Conservation (phyloP, 805 yeast species). For the Monosporozyma siamensis region DNA sequence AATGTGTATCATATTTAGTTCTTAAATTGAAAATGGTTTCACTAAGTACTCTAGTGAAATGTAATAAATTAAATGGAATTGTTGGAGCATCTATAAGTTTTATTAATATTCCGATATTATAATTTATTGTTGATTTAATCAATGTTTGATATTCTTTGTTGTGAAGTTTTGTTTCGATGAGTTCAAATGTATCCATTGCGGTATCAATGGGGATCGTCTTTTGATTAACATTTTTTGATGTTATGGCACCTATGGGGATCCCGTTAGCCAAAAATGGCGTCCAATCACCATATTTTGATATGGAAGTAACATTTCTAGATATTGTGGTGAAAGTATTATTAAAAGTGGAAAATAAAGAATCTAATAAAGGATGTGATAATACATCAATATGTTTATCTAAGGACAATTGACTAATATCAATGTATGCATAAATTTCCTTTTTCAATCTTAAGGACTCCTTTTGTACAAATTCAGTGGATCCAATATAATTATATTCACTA, state of each 20-base stretch:
- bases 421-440: conserved; percentile 54
- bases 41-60: conserved; percentile 37
- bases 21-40: conserved; percentile 39
- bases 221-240: conserved; percentile 10
- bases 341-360: conserved; percentile 9
- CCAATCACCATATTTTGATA: conserved; percentile 44
- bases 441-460: conserved; percentile 40
- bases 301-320: background rate
- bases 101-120: conserved; percentile 42
- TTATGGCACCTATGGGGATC: conserved; percentile 28
- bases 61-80: conserved; percentile 53
- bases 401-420: conserved; percentile 48
- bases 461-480: conserved; percentile 67
- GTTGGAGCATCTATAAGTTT: conserved; percentile 63
- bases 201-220: conserved; percentile 50
- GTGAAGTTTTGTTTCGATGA: conserved; percentile 29
- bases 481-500: conserved; percentile 67
- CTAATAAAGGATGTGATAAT: conserved; percentile 54
- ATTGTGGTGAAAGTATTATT: background rate
- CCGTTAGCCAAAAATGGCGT: conserved; percentile 56
- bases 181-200: conserved; percentile 54
- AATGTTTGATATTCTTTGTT: conserved; percentile 36
- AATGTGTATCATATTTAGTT: conserved; percentile 11
- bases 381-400: conserved; percentile 38
- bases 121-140: conserved; percentile 47